Evolutionary conservation across 768 basidiomycete species (phyloP), one percentile per base, ranked within the genome.

Genomic region (Russula griseocarnosa): DNA sequence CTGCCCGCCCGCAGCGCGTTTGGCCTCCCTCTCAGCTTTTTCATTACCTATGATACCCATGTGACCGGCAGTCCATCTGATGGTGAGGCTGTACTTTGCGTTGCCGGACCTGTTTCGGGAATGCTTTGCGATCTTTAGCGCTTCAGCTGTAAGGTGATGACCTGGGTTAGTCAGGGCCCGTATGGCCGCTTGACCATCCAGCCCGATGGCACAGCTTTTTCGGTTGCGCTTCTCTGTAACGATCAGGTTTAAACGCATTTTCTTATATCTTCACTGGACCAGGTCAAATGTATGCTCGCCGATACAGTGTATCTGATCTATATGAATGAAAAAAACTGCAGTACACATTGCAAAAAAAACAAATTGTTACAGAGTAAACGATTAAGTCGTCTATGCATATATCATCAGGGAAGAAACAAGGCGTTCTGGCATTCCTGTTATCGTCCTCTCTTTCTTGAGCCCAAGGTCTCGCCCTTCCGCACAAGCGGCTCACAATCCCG

Each of bases 401-500:
- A 22, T 16, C 49, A 36, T 20, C 7, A 14, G 24, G 51, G 34
- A 54, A 20, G 3, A 5, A 20, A 58, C 24, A 6, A 20, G 16
- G 13, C 5, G 14, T 58, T 44, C 38, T 26, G 3, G 20, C 52
- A 30, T 46, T 55, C 38, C 63, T 72, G 63, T 73, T 50, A 65
- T 73, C 52, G 74, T 69, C 66, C 72, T 75, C 69, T 78, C 74
- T 63, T 71, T 75, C 60, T 64, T 38, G 44, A 44, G 8, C 53
- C 52, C 47, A 58, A 36, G 72, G 70, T 30, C 71, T 73, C 71
- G 73, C 73, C 63, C 74, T 78, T 53, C 32, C 57, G 42, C 3
- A 64, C 62, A 34, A 60, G 71, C 10, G 63, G 63, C 55, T 72
- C 73, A 71, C 90, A 92, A 60, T 86, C 83, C 40, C 80, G 81